Evolutionary conservation across 257 asterid species (phyloP), one percentile per base, ranked within the genome.

Genomic region (Solanum acaule): DNA sequence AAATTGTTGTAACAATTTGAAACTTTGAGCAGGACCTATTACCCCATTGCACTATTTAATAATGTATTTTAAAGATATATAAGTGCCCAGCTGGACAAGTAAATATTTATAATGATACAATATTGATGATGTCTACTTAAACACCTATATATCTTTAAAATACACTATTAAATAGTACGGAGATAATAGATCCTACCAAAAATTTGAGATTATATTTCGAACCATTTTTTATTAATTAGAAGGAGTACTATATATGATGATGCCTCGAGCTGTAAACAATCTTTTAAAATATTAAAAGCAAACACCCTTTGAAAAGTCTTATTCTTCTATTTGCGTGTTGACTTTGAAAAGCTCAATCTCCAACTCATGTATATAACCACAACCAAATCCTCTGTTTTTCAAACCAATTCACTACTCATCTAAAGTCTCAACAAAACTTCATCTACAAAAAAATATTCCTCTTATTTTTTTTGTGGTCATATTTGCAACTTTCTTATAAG

Each of bases 311-410:
- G 88, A 87, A 91, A 89, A 73, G 91, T 83, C 84, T 59, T 31
- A 14, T 84, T 86, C 27, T 84, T 86, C 27, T 33, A 59, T 89
- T 86, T 89, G 75, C 94, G 93, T 91, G 95, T 92, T 93, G 96
- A 94, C 94, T 92, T 92, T 33, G 61, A 37, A 86, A n/a, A 6
- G 3, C 13, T 75, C 34, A 67, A 49, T 78, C 89, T 35, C 8
- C 83, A 46, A 81, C 23, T 23, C 67, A 49, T 70, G 18, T 75
- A 83, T 78, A 87, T 3, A 40, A 44, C 46, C 79, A 31, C 25
- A 84, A n/a, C 70, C 77, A 31, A 49, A 40, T 27, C 16, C 61
- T n/a, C 85, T 9, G 25, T 78, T 78, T 84, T 67, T 75, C 92
- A 87, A 88, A 88, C 92, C 87, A 88, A 87, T 65, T 83, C 90